phyloP scores from a whole-genome alignment of 805 yeast species.

The Wickerhamomyces hampshirensis region DNA sequence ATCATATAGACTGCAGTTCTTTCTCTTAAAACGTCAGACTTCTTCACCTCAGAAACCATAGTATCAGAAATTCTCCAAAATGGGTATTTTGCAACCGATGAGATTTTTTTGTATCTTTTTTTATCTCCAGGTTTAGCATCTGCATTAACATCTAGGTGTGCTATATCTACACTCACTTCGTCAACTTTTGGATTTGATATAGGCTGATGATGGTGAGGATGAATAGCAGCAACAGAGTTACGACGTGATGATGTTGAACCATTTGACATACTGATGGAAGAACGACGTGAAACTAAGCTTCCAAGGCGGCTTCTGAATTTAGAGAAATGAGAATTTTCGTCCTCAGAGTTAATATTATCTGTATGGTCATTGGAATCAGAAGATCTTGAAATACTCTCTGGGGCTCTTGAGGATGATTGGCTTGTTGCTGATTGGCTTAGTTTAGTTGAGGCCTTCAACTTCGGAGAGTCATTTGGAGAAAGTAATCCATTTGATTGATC shows the following conservation, averaged over 20 bases:
- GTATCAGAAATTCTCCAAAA: conserved; percentile 88
- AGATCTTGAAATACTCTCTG: conserved; percentile 15
- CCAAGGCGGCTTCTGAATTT: conserved; percentile 21
- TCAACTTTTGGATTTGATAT: background rate
- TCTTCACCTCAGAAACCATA: conserved; percentile 54
- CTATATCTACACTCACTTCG: conserved; percentile 5
- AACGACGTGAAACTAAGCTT: conserved; percentile 21
- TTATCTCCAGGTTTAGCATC: conserved; percentile 5
- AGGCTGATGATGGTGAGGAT: background rate
- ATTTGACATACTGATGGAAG: conserved; percentile 10
- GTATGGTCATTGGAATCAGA: conserved; percentile 9
- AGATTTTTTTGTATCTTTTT: conserved; percentile 46
- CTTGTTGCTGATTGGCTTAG: background rate
- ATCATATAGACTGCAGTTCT: conserved; percentile 79
- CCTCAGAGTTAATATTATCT: conserved; percentile 7
- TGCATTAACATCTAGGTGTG: conserved; percentile 3
- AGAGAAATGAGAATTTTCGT: conserved; percentile 18
- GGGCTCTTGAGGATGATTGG: background rate
- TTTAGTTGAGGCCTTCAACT: background rate
- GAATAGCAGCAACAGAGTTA: conserved; percentile 5
- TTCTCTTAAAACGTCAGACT: conserved; percentile 58
- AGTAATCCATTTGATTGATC: background rate
- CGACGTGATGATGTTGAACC: conserved; percentile 16
- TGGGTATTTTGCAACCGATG: conserved; percentile 52
- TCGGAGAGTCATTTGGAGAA: background rate